phyloP scores from a whole-genome alignment of 2,329 filamentous ascomycete species.

The Scolecobasidium constrictum region DNA sequence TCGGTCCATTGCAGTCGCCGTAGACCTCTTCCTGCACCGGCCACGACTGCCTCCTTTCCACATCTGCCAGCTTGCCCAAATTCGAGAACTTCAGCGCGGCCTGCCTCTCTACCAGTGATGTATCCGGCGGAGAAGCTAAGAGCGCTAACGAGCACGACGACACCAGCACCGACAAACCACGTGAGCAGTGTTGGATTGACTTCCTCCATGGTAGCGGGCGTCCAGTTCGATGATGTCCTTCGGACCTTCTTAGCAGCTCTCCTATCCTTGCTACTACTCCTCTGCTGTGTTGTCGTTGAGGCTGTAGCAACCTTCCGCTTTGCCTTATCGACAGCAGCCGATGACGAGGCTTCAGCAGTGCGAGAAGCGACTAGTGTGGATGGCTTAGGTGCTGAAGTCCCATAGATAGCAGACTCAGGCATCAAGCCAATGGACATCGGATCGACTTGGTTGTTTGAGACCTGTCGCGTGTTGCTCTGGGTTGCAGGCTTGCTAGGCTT shows the following conservation, averaged over 20 bases:
- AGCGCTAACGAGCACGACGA: constrained; percentile 52
- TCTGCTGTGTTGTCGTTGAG: constrained; percentile 16
- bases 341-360: constrained; percentile 14
- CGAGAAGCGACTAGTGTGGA: constrained; percentile 14
- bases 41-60: constrained; percentile 3
- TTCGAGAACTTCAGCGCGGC: constrained; percentile 36
- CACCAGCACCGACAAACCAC: constrained; percentile 55
- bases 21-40: constrained; percentile 6
- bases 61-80: constrained; percentile 1
- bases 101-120: constrained; percentile 48
- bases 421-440: constrained; percentile 47
- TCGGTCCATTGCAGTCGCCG: constrained; percentile 1
- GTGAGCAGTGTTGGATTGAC: constrained; percentile 52
- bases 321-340: constrained; percentile 23
- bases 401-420: constrained; percentile 46
- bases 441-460: constrained; percentile 31
- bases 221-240: constrained; percentile 13
- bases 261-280: constrained; percentile 33
- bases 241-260: constrained; percentile 34
- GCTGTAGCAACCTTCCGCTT: constrained; percentile 32
- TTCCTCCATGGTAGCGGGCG: constrained; percentile 18
- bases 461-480: constrained; percentile 25
- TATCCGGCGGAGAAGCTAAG: constrained; percentile 56
- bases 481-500: constrained; percentile 36
- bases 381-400: constrained; percentile 18